Conservation (phyloP, 1,284 basidiomycete species). For the Inonotus obliquus region DNA sequence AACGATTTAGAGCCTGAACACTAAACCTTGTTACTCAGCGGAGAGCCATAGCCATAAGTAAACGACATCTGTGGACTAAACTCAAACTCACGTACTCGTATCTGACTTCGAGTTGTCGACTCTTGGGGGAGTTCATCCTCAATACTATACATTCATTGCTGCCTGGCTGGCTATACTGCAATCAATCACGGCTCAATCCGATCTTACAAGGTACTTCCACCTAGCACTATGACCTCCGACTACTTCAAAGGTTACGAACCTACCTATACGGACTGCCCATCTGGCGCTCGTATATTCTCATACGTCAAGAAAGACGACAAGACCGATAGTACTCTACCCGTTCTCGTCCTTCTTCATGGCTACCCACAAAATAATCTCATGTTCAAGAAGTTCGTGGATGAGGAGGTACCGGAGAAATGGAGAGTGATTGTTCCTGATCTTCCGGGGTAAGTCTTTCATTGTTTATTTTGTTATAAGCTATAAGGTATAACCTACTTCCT, state of each 20-base stretch:
- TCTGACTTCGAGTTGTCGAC: too few relatives aligned
- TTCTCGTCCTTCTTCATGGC: slow-evolving; percentile 27
- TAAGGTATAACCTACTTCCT: too few relatives aligned
- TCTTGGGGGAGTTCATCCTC: too few relatives aligned
- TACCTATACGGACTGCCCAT: slow-evolving; percentile 14
- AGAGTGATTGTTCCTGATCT: slow-evolving; percentile 25
- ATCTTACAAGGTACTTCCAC: not conserved
- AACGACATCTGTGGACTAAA: too few relatives aligned
- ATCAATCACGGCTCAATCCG: too few relatives aligned
- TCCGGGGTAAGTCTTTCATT: slow-evolving; percentile 23
- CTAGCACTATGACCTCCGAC: not conserved
- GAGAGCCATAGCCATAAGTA: too few relatives aligned
- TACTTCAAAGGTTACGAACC: slow-evolving; percentile 9
- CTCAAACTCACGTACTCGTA: too few relatives aligned
- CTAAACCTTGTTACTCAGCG: too few relatives aligned
- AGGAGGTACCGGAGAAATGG: slow-evolving; percentile 22
- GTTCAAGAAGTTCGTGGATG: slow-evolving; percentile 24
- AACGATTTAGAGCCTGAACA: too few relatives aligned
- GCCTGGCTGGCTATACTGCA: too few relatives aligned
- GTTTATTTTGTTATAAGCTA: too few relatives aligned
- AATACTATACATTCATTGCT: too few relatives aligned
- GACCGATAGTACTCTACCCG: slow-evolving; percentile 13
- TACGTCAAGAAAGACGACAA: not conserved
- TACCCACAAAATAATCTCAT: slow-evolving; percentile 27
- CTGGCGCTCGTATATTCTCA: slow-evolving; percentile 17